phyloP scores from a whole-genome alignment of 805 yeast species.

The Candida silvicultrix region DNA sequence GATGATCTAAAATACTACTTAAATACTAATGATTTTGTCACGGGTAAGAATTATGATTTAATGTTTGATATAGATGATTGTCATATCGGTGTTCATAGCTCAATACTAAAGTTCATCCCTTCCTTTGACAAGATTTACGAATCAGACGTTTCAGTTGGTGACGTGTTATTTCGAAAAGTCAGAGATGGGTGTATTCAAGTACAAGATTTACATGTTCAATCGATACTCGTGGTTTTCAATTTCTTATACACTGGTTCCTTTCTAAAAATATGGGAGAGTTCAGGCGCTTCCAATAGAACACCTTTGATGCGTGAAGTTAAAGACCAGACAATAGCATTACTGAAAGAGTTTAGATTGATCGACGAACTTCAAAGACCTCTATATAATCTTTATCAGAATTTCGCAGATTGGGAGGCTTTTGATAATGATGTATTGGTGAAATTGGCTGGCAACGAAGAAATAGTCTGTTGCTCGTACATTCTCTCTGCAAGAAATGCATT shows the following conservation, averaged over 20 bases:
- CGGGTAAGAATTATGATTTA: constrained; percentile 30
- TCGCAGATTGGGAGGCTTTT: constrained; percentile 4
- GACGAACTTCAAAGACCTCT: constrained; percentile 12
- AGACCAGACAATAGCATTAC: constrained; percentile 4
- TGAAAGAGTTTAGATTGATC: constrained; percentile 7
- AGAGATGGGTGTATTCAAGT: constrained; percentile 13
- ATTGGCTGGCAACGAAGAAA: constrained; percentile 38
- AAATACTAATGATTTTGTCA: constrained; percentile 7
- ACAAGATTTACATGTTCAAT: constrained; percentile 12
- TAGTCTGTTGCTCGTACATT: constrained; percentile 43
- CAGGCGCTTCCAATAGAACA: constrained; percentile 16
- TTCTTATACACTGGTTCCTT: constrained; percentile 43
- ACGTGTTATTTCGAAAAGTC: constrained; percentile 7
- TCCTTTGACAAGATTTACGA: constrained; percentile 1
- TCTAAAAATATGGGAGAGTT: constrained; percentile 42
- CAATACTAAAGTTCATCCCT: constrained; percentile 23
- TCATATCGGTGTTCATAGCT: constrained; percentile 30
- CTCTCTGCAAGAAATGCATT: constrained; percentile 53
- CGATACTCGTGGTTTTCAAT: constrained; percentile 37
- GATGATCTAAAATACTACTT: constrained; percentile 5
- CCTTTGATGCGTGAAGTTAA: constrained; percentile 2
- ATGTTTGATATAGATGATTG: constrained; percentile 23
- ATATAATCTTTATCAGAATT: constrained; percentile 1
- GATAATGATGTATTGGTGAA: constrained; percentile 36
- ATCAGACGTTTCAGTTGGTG: constrained; percentile 9